Evolutionary conservation across 345 rosid genomes (phyloP).

Genomic region (Aurinia saxatilis): DNA sequence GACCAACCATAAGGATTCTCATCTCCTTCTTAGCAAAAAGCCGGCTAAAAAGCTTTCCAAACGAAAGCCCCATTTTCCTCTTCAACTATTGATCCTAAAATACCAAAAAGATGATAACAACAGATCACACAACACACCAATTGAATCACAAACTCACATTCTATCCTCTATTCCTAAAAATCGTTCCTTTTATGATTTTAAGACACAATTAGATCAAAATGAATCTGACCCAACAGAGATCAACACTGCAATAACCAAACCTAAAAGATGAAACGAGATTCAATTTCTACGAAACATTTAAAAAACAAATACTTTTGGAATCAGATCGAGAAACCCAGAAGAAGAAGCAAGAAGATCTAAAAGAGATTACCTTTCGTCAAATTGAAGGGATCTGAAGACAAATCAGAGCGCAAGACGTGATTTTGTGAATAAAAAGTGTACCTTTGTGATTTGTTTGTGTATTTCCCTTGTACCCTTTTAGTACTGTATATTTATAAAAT

Average conservation of each 20-base stretch:
- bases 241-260: background rate
- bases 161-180: background rate
- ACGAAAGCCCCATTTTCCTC: constrained; percentile 67
- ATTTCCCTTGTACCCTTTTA: constrained; percentile 5
- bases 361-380: too few species aligned
- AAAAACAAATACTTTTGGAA: too few species aligned
- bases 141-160: constrained; percentile 1
- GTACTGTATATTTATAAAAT: background rate
- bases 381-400: constrained; percentile 14
- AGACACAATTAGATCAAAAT: background rate
- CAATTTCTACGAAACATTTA: background rate
- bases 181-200: background rate
- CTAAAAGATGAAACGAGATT: background rate
- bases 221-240: background rate
- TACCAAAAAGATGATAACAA: background rate
- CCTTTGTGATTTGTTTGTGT: background rate
- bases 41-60: constrained; percentile 59
- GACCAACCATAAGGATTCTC: constrained; percentile 77
- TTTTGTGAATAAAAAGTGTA: background rate
- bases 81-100: constrained; percentile 17
- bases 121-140: background rate
- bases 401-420: constrained; percentile 6
- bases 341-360: too few species aligned
- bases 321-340: background rate
- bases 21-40: constrained; percentile 68